Evolutionary conservation across 352 stramenopile genomes (phyloP).

Genomic region (Phytophthora sansomeana): DNA sequence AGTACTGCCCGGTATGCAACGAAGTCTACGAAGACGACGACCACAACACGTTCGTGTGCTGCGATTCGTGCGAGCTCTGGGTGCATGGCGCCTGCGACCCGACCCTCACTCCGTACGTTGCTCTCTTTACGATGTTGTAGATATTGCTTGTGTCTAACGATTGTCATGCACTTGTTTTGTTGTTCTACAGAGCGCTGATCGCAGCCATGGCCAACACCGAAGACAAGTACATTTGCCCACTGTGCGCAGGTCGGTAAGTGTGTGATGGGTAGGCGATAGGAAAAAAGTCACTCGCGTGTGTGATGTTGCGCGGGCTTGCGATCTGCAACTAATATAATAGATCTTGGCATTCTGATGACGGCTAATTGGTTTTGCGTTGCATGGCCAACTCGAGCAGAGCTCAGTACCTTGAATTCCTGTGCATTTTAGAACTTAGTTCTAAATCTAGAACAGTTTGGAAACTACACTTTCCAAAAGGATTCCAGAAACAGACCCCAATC

Average conservation of each 20-base stretch:
- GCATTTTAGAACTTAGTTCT: too few species aligned
- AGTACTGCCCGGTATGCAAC: constrained; percentile 91
- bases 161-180: constrained; percentile 23
- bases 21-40: constrained; percentile 89
- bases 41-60: constrained; percentile 87
- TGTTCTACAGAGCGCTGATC: constrained; percentile 48
- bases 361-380: not conserved
- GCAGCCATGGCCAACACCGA: constrained; percentile 68
- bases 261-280: constrained; percentile 6
- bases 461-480: not conserved
- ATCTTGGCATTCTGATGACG: not conserved
- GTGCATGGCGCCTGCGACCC: constrained; percentile 81
- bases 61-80: constrained; percentile 91
- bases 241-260: constrained; percentile 71
- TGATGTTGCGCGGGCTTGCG: constrained; percentile 1
- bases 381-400: not conserved
- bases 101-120: constrained; percentile 69
- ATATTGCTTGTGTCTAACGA: not conserved
- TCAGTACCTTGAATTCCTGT: too few species aligned
- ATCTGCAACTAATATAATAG: constrained; percentile 36
- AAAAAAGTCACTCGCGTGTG: not conserved
- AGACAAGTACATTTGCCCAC: constrained; percentile 89
- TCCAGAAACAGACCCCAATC: not conserved
- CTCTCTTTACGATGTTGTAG: not conserved
- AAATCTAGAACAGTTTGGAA: too few species aligned